Base-by-base conservation (phyloP, 495 filamentous ascomycete genomes). In the Tuber brumale region DNA sequence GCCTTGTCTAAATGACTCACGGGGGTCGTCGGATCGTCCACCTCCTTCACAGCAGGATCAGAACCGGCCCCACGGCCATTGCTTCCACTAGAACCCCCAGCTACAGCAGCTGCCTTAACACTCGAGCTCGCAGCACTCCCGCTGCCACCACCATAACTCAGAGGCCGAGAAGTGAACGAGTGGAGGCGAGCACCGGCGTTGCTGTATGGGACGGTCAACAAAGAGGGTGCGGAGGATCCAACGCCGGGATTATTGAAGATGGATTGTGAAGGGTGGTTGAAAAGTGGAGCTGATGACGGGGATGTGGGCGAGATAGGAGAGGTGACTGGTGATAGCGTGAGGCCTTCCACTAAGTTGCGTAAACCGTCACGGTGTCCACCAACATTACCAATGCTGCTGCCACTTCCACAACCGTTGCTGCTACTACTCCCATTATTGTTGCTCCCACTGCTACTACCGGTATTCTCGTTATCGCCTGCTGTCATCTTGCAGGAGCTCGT, bases 21-120 rank as follows among this genome's bases (percentile, higher is more conserved):
- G 71, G 74, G 74, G 71, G 79, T 81, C 14, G 84, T 84, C 9
- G 85, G 85, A 73, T 86, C 85, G 57, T 86, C 85, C 48, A 83
- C 82, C 75, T 86, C 85, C 75, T 86, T 85, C 51, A 84, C 82
- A 41, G 82, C 83, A 37, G 81, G 77, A 44, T 82, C 76, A 66
- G 57, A 35, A 66, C 57, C 57, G 19, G 57, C 5, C 27, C 57
- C 57, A 35, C 27, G 57, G 42, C 46, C 73, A 57, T 42, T 45
- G 6, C 35, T 70, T 72, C 70, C 70, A 10, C 46, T 72, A 45
- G 73, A 43, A 18, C 70, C 70, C 43, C 79, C 79, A 18, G 39
- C 14, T 10, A 72, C 39, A 66, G n/a, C 57, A 48, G 51, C 37
- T 10, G 72, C 19, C 39, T 66, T 44, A 6, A 71, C 75, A 0